Evolutionary conservation across 768 basidiomycete species (phyloP).

Genomic region (Serendipita sp.): DNA sequence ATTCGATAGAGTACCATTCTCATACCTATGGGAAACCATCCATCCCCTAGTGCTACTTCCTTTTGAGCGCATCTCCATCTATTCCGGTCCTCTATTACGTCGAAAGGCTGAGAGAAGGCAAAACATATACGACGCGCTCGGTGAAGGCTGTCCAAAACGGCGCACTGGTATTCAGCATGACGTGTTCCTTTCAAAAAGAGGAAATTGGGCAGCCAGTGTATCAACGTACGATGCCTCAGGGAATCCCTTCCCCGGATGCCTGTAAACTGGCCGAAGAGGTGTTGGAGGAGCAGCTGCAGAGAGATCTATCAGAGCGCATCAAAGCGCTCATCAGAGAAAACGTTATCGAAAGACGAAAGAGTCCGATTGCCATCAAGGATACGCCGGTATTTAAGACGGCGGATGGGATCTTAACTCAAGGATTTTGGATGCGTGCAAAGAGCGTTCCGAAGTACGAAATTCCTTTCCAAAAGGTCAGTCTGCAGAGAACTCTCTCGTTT

Average conservation of each 20-base stretch:
- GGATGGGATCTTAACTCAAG: constrained; percentile 36
- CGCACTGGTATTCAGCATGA: constrained; percentile 41
- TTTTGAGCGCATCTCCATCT: constrained; percentile 55
- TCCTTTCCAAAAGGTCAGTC: constrained; percentile 57
- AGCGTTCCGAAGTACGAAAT: constrained; percentile 49
- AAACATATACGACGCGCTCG: constrained; percentile 51
- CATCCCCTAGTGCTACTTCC: constrained; percentile 64
- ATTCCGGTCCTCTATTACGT: constrained; percentile 67
- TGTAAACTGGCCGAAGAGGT: constrained; percentile 42
- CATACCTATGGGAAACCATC: too few species aligned
- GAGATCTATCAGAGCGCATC: constrained; percentile 22
- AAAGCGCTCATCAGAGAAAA: constrained; percentile 22
- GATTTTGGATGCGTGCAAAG: constrained; percentile 72
- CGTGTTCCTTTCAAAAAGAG: constrained; percentile 71
- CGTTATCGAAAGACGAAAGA: constrained; percentile 44
- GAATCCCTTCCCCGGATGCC: constrained; percentile 39
- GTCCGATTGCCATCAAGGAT: constrained; percentile 52
- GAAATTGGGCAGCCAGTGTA: constrained; percentile 59
- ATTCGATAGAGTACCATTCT: neutral
- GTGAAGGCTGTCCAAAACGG: constrained; percentile 35
- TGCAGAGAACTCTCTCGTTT: too few species aligned
- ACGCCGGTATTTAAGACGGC: constrained; percentile 23
- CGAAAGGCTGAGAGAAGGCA: constrained; percentile 57
- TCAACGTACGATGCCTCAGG: constrained; percentile 51
- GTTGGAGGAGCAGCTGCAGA: constrained; percentile 16